These are phyloP conservation scores for Paraphaeosphaeria minitans DNA, from an alignment of 2,329 filamentous ascomycete species.

Conservation along the genomic window DNA sequence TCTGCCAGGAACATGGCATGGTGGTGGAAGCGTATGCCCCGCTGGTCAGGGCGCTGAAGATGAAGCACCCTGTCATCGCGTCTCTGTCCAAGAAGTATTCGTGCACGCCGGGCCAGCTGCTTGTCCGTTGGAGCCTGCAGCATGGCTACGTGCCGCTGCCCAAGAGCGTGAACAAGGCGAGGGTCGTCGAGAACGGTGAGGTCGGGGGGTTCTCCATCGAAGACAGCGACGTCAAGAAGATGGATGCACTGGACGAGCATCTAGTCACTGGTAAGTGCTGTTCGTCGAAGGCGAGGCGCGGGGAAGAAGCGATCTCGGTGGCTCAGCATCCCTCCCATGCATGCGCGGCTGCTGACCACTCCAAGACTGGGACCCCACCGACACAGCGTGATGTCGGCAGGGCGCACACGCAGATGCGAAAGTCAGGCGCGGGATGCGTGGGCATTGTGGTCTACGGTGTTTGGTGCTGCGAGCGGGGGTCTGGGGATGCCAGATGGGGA, in stretches of 20 bases:
- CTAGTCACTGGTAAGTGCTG: slow-evolving; percentile 67
- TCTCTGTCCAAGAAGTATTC: slow-evolving; percentile 69
- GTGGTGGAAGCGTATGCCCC: slow-evolving; percentile 81
- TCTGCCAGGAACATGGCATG: slow-evolving; percentile 70
- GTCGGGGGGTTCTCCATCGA: slow-evolving; percentile 66
- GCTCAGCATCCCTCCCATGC: neutral
- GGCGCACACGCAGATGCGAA: slow-evolving; percentile 11
- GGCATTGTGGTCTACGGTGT: slow-evolving; percentile 5
- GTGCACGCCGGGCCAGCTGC: slow-evolving; percentile 73
- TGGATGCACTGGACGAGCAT: slow-evolving; percentile 73
- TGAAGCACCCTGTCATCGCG: slow-evolving; percentile 69
- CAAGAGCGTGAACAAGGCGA: slow-evolving; percentile 68
- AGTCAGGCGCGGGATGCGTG: slow-evolving; percentile 26
- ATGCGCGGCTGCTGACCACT: slow-evolving; percentile 21
- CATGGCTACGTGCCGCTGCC: slow-evolving; percentile 74
- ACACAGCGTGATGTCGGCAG: slow-evolving; percentile 37
- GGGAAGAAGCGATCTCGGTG: slow-evolving; percentile 22
- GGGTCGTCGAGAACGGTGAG: slow-evolving; percentile 69
- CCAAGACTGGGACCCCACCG: slow-evolving; percentile 55
- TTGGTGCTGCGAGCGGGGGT: neutral
- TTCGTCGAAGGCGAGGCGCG: too few relatives aligned
- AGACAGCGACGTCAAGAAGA: slow-evolving; percentile 63
- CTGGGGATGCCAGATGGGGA: slow-evolving; percentile 2
- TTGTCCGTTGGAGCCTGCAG: slow-evolving; percentile 80
- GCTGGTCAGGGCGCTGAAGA: slow-evolving; percentile 71